Base-by-base conservation (phyloP, 805 yeast genomes). In the Komagataella mondaviorum region DNA sequence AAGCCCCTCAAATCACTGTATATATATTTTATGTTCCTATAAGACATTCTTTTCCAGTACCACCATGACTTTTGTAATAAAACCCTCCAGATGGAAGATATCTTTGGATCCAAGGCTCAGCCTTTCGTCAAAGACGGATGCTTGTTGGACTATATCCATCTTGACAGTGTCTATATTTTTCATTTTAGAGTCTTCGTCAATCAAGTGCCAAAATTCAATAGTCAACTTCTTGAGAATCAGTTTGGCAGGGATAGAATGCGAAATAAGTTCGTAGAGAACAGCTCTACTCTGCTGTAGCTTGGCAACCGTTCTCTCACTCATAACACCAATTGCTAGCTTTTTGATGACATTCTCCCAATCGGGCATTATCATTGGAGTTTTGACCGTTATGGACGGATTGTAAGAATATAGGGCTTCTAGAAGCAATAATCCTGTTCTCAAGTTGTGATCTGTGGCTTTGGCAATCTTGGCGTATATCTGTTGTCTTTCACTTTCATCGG, bases 51-150 rank as follows among this genome's bases (percentile, higher is more conserved):
- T 68, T 58, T 85, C 93, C 49, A 85, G 63, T 6, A 75, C 75
- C 46, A 88, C 85, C 97, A 93, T 91, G 1, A 81, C 79, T 62
- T 78, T 83, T 0, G 97, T 96, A 17, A 87, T 77, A 62, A 88
- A 93, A 1, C 98, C 99, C 69, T 93, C 99, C 51, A 93, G 68
- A 67, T 93, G 99, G 66, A 88, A 93, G 10, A 93, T 91, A 44
- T 89, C 87, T 65, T 93, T 93, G 53, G 78, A 77, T 2, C 98
- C 99, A 53, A 85, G 68, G 53, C 89, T 79, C 54, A 93, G 72
- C 52, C 99, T 76, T 60, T 93, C 96, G 62, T 93, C 99, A 59
- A 79, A 83, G 1, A 72, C 61, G 2, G 95, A 77, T 2, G 85
- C 83, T 4, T 80, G 67, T 6, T 76, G 76, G 8, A 85, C 77